Conservation (phyloP, 2,329 filamentous ascomycete species). For the Podosphaera fusca region DNA sequence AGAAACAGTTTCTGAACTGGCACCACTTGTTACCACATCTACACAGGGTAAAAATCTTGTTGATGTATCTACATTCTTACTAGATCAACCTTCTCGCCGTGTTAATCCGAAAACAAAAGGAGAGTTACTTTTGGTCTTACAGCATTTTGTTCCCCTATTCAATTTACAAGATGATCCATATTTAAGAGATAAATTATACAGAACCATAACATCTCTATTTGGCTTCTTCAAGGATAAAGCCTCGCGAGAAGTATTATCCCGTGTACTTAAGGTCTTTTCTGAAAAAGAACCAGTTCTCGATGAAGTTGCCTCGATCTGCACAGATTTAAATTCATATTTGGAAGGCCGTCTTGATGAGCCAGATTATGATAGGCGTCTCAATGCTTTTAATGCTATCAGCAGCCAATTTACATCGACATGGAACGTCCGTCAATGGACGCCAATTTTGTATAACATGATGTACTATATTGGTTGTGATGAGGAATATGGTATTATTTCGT, state of each 20-base stretch:
- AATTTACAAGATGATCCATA: conserved; percentile 29
- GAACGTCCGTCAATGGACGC: conserved; percentile 57
- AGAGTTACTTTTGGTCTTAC: conserved; percentile 54
- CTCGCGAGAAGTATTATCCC: conserved; percentile 51
- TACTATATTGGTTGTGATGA: conserved; percentile 72
- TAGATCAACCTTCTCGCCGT: conserved; percentile 62
- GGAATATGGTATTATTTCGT: conserved; percentile 60
- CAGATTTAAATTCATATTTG: conserved; percentile 60
- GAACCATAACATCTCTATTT: conserved; percentile 59
- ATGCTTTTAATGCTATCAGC: conserved; percentile 53
- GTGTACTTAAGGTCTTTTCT: conserved; percentile 50
- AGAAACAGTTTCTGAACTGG: conserved; percentile 52
- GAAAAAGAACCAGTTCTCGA: conserved; percentile 34
- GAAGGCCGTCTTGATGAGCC: conserved; percentile 55
- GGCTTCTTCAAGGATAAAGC: conserved; percentile 69
- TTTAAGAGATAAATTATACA: conserved; percentile 43
- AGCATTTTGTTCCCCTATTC: conserved; percentile 53
- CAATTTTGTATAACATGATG: conserved; percentile 70
- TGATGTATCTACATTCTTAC: conserved; percentile 55
- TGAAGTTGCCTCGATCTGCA: conserved; percentile 46
- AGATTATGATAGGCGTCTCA: conserved; percentile 63
- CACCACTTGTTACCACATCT: conserved; percentile 42
- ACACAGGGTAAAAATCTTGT: conserved; percentile 56
- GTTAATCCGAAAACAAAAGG: conserved; percentile 71
- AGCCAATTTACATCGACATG: conserved; percentile 34